Evolutionary conservation across 2,329 filamentous ascomycete genomes (phyloP), one percentile per base, ranked within the genome.

Genomic region (Fusarium musae): DNA sequence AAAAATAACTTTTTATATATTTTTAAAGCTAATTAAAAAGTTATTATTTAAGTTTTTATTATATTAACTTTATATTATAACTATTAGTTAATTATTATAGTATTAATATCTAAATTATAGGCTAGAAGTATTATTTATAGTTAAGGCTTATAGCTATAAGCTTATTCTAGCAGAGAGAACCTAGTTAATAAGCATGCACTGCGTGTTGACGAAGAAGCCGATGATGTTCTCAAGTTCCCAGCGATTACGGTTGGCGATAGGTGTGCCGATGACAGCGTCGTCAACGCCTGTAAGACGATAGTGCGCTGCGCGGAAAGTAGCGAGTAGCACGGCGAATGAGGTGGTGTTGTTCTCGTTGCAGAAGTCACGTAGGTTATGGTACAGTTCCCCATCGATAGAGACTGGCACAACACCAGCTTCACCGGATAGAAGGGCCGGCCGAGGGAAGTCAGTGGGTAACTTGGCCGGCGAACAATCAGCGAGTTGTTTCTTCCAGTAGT

Each of bases 121-220:
- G n/a, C n/a, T n/a, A n/a, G n/a, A n/a, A n/a, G n/a, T n/a, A n/a
- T n/a, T n/a, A n/a, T n/a, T n/a, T n/a, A n/a, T n/a, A n/a, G n/a
- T n/a, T n/a, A n/a, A n/a, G n/a, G n/a, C n/a, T n/a, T n/a, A n/a
- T n/a, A n/a, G n/a, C n/a, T n/a, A n/a, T n/a, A n/a, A n/a, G n/a
- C n/a, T n/a, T n/a, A n/a, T n/a, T n/a, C n/a, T n/a, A n/a, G n/a
- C n/a, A n/a, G n/a, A n/a, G n/a, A n/a, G n/a, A n/a, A n/a, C n/a
- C n/a, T n/a, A n/a, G n/a, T n/a, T n/a, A n/a, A n/a, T n/a, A n/a
- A 77, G 64, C 28, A 79, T 71, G 17, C 77, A 77, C 39, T 79
- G 78, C 0, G 70, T 61, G 36, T 78, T 79, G 49, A 78, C 78
- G 21, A 79, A 79, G 66, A 76, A 77, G 2, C 76, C 78, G 12